Evolutionary conservation across 495 filamentous ascomycete species (phyloP), one percentile per base, ranked within the genome.

Genomic region (Penicillium dipodomyicola): DNA sequence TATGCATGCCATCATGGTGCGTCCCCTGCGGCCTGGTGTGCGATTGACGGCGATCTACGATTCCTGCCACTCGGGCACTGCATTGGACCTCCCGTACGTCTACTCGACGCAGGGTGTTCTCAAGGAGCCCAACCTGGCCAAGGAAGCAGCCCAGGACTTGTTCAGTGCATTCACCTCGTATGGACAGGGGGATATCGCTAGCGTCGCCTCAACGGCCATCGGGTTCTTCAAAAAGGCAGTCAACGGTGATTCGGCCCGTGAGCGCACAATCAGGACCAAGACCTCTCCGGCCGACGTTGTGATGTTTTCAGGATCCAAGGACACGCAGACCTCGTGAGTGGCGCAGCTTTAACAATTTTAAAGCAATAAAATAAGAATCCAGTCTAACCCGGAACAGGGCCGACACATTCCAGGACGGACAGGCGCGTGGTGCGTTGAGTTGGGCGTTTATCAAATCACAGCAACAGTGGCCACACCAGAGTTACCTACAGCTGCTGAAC

Each of bases 301-400:
- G 62, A 97, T 97, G 90, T 95, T 93, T 80, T 93, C 89, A 40
- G 94, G 94, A 19, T 95, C 90, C 72, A 98, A 97, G 70, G 95
- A 97, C 69, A 86, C 87, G 46, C 94, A 98, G 77, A 98, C 92
- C 46, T 77, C 74, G 74, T 77, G 63, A 63, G 74, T 68, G 32
- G 15, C 20, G 19, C 29, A 19, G 10, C 6, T 27, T 17, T 8
- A 14, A 3, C n/a, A 3, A n/a, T 9, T 9, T 17, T 19, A 45
- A 23, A 25, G 25, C 12, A 17, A 44, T 17, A 11, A 29, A 44
- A 44, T 23, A 11, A 41, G 49, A 30, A 27, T 30, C 9, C 15
- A 5, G 30, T 30, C 43, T 25, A 10, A 39, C 35, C 30, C 25
- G 27, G 1, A 52, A 48, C 40, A 77, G 74, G 29, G 74, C 74